Evolutionary conservation across 1,139 yeast species (phyloP).

Genomic region (Sugiyamaella neomexicana): DNA sequence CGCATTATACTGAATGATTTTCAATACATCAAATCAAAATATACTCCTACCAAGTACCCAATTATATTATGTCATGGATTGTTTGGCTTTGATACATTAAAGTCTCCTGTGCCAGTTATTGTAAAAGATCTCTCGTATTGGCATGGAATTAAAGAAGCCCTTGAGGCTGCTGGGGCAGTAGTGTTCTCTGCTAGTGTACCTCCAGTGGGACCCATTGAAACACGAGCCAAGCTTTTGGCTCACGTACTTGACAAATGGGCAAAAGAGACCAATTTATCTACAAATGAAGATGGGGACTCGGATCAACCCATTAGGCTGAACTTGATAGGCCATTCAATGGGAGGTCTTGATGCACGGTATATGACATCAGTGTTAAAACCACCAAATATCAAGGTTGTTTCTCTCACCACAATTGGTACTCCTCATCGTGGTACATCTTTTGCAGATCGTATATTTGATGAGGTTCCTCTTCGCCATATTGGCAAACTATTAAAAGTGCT

Average conservation of each 20-base stretch:
- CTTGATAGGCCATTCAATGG: constrained; percentile 91
- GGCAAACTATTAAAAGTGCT: constrained; percentile 17
- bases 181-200: constrained; percentile 80
- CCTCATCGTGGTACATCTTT: constrained; percentile 88
- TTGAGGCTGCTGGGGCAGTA: constrained; percentile 61
- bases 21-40: constrained; percentile 32
- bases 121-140: constrained; percentile 61
- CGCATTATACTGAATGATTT: constrained; percentile 22
- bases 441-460: constrained; percentile 52
- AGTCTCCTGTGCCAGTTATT: constrained; percentile 50
- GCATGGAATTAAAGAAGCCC: constrained; percentile 69
- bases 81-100: constrained; percentile 65
- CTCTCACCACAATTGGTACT: constrained; percentile 80
- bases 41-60: constrained; percentile 55
- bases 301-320: constrained; percentile 45
- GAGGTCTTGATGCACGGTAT: constrained; percentile 83
- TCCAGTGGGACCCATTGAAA: constrained; percentile 73
- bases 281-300: constrained; percentile 20
- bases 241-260: constrained; percentile 51
- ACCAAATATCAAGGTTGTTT: constrained; percentile 38
- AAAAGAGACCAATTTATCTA: constrained; percentile 17
- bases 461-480: constrained; percentile 17
- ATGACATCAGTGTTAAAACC: constrained; percentile 58
- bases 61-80: constrained; percentile 82
- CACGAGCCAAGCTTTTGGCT: constrained; percentile 63